A percentile compares a stretch with the other conserved stretches of the same genome.
Evolutionary conservation across 331 rosid species (phyloP).

Genomic region (Acacia pycnantha): DNA sequence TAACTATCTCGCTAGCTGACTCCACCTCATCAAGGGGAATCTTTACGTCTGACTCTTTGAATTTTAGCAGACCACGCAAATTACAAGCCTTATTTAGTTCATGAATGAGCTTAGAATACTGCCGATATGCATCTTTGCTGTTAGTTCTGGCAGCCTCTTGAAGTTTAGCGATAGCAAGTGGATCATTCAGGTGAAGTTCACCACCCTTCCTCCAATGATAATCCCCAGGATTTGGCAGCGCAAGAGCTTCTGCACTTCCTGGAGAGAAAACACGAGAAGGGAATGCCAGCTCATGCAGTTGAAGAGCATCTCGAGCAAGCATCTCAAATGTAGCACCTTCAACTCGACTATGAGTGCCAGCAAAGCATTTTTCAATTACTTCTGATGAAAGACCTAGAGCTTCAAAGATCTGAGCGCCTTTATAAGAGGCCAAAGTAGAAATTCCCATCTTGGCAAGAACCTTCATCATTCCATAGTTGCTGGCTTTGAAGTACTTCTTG

Average conservation of each 20-base stretch:
- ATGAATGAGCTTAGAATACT: slow-evolving; percentile 67
- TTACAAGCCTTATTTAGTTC: slow-evolving; percentile 67
- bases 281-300: slow-evolving; percentile 63
- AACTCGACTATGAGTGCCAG: slow-evolving; percentile 79
- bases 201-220: slow-evolving; percentile 89
- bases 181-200: slow-evolving; percentile 75
- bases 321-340: slow-evolving; percentile 84
- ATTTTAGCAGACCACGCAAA: slow-evolving; percentile 73
- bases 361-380: slow-evolving; percentile 74
- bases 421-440: slow-evolving; percentile 80
- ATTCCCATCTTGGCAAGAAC: slow-evolving; percentile 92
- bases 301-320: slow-evolving; percentile 62
- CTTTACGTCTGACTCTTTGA: slow-evolving; percentile 43
- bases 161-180: slow-evolving; percentile 69
- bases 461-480: slow-evolving; percentile 79
- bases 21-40: slow-evolving; percentile 73
- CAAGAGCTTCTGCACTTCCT: slow-evolving; percentile 76
- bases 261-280: slow-evolving; percentile 62
- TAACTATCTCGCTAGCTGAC: slow-evolving; percentile 73
- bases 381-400: slow-evolving; percentile 80
- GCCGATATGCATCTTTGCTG: slow-evolving; percentile 66
- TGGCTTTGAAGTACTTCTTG: slow-evolving; percentile 68
- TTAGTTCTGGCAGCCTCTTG: slow-evolving; percentile 83
- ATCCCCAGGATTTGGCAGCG: slow-evolving; percentile 81
- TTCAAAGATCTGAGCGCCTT: slow-evolving; percentile 83